These are phyloP conservation scores for Phytopythium vexans DNA, from an alignment of 352 stramenopile genomes.

Conservation along the genomic window DNA sequence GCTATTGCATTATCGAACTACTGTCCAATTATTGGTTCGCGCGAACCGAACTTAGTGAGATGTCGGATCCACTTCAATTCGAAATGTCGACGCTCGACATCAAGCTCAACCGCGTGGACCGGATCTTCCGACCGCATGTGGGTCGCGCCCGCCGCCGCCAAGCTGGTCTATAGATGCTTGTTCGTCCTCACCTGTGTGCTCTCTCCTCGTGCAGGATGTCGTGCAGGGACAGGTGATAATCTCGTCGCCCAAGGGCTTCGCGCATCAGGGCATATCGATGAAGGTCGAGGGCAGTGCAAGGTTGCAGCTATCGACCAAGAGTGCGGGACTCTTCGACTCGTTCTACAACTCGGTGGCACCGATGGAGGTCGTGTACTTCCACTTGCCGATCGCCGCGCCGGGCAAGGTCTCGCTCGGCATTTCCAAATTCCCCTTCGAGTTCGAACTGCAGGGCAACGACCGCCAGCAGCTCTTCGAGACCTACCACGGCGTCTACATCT, in stretches of 20 bases:
- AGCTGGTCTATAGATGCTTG: neutral
- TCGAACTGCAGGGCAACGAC: constrained; percentile 69
- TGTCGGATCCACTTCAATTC: too few species aligned
- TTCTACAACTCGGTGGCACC: constrained; percentile 78
- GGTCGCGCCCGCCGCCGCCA: constrained; percentile 1
- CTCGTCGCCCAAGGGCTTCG: constrained; percentile 81
- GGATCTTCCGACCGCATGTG: constrained; percentile 84
- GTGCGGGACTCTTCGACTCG: constrained; percentile 75
- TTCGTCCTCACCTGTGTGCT: neutral
- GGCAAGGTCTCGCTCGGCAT: constrained; percentile 79
- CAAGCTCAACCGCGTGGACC: constrained; percentile 82
- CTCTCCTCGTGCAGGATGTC: constrained; percentile 41
- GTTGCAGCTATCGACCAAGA: constrained; percentile 81
- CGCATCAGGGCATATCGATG: constrained; percentile 79
- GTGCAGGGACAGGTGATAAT: constrained; percentile 86
- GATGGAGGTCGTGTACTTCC: constrained; percentile 82
- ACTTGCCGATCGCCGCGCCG: constrained; percentile 61
- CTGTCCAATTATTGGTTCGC: too few species aligned
- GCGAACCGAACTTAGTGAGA: too few species aligned
- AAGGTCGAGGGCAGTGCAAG: constrained; percentile 80
- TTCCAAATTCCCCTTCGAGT: constrained; percentile 89
- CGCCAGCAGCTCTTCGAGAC: constrained; percentile 82
- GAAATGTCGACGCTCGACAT: constrained; percentile 83
- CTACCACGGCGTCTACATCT: constrained; percentile 92
- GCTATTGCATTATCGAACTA: too few species aligned